Evolutionary conservation across 331 rosid species (phyloP).

Genomic region (Spiraea crenata): DNA sequence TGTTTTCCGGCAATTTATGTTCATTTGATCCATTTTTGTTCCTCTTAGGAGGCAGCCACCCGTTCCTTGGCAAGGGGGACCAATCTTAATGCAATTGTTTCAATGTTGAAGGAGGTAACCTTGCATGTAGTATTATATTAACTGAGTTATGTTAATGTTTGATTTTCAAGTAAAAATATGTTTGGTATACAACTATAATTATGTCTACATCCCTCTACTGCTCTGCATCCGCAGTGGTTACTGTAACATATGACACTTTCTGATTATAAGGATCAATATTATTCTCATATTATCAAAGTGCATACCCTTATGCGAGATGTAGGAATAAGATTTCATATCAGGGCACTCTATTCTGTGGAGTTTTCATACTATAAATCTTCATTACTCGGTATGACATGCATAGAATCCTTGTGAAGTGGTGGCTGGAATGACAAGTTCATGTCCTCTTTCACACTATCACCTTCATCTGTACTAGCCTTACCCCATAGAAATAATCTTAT

Average conservation of each 20-base stretch:
- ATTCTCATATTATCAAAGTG: not conserved
- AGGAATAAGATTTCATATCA: not conserved
- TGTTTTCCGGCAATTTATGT: not conserved
- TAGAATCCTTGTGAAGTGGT: not conserved
- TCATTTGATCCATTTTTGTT: not conserved
- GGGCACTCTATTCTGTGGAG: not conserved
- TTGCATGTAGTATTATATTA: slow-evolving; percentile 13
- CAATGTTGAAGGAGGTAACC: slow-evolving; percentile 87
- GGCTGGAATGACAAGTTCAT: not conserved
- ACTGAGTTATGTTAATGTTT: not conserved
- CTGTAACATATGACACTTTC: not conserved
- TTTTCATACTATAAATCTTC: not conserved
- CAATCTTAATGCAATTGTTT: slow-evolving; percentile 55
- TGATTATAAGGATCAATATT: not conserved
- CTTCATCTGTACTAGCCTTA: not conserved
- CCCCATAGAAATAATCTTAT: not conserved
- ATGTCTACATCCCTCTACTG: too few species aligned
- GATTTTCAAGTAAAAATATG: not conserved
- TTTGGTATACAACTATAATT: not conserved
- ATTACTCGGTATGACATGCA: not conserved
- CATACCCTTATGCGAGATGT: not conserved
- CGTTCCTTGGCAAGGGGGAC: slow-evolving; percentile 84
- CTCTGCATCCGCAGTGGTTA: not conserved
- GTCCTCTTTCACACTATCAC: not conserved
- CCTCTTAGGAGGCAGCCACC: slow-evolving; percentile 90